Evolutionary conservation across 2,329 filamentous ascomycete genomes (phyloP), one percentile per base, ranked within the genome.

Genomic region (Diaporthe amygdali): DNA sequence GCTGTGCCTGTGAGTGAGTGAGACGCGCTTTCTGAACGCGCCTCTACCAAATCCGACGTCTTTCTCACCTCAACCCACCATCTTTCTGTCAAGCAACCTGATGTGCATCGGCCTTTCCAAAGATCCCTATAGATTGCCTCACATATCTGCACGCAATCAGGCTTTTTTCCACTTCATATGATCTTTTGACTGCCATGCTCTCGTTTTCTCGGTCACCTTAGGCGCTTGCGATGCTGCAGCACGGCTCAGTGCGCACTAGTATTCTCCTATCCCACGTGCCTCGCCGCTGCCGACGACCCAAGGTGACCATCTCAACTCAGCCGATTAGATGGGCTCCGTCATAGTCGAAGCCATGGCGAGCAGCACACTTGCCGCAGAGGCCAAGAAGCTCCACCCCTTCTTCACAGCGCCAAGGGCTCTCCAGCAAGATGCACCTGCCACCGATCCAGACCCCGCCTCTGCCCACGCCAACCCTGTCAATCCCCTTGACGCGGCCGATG

Each of bases 351-450:
- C 78, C 61, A 89, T 88, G 87, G 79, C 80, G 74, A 81, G 81
- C 68, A 80, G 81, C 76, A 80, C 77, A 69, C 74, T 79, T 66
- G 77, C 76, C 72, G 82, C 81, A 68, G 76, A 78, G 47, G 75
- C 77, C 30, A 85, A 84, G 76, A 88, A 87, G 74, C 76, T 90
- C 46, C 88, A 90, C 74, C 88, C 88, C 22, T 89, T 90, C 79
- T 90, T 90, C 76, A 76, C 76, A 1, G 73, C 80, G 1, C 78
- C 79, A 30, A 78, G 75, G 71, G 61, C 70, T 46, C 27, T 51
- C 66, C 47, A 59, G 32, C 49, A 55, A 17, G 71, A 71, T 20
- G 14, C 59, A 5, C 15, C 10, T 32, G 30, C 46, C 8, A 41
- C 72, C 56, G 34, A 59, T 5, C 46, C 70, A 27, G 10, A 47